phyloP scores from a whole-genome alignment of 1,284 basidiomycete species.

The Farysia itapuensis region DNA sequence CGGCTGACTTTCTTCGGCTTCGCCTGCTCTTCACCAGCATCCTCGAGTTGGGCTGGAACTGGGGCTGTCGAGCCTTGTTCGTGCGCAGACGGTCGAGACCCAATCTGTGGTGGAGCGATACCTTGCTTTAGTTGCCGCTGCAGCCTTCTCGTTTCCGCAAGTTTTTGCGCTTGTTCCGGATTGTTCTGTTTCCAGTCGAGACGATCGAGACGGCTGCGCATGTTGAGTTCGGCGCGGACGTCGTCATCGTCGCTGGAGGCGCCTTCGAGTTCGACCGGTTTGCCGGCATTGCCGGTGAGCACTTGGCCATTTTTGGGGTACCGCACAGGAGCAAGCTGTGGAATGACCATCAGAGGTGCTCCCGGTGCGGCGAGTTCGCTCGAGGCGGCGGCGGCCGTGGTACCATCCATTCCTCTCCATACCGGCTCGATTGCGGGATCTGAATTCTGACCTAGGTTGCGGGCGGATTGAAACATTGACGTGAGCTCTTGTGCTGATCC shows the following conservation, averaged over 20 bases:
- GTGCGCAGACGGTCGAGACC: no score
- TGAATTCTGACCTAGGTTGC: conserved; percentile 17
- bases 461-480: conserved; percentile 25
- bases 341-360: conserved; percentile 46
- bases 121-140: conserved; percentile 8
- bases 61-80: no score
- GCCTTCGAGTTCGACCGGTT: conserved; percentile 37
- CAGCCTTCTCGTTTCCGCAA: conserved; percentile 9
- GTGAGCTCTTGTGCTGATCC: conserved; percentile 6
- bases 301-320: conserved; percentile 36
- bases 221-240: conserved; percentile 35
- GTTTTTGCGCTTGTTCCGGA: conserved; percentile 15
- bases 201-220: conserved; percentile 40
- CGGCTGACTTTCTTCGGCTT: conserved; percentile 29
- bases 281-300: conserved; percentile 9
- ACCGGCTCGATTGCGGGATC: neutral
- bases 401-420: conserved; percentile 18
- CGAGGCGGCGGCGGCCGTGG: neutral
- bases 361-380: neutral
- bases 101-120: conserved; percentile 8
- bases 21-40: neutral
- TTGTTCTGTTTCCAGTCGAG: conserved; percentile 19
- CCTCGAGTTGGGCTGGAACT: no score
- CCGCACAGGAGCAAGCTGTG: conserved; percentile 32
- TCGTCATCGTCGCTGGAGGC: conserved; percentile 48